Percentiles rank a stretch among this genome's conserved stretches.
These are phyloP conservation scores for Phalaenopsis aphrodite DNA, from an alignment of 106 monocot genomes.

Conservation along the genomic window DNA sequence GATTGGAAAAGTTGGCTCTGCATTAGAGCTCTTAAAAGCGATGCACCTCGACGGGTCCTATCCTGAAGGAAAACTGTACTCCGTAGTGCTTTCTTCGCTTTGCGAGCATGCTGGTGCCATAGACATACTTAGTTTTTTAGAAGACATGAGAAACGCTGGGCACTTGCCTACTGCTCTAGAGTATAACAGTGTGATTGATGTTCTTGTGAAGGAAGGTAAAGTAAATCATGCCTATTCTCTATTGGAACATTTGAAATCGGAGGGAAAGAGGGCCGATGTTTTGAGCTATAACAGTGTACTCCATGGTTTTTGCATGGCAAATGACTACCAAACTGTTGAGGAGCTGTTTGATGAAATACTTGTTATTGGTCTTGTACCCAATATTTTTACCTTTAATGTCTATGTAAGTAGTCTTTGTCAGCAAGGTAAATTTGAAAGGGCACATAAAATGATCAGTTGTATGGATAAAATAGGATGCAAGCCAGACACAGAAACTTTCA, in stretches of 20 bases:
- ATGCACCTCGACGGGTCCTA: conserved; percentile 40
- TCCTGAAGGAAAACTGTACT: conserved; percentile 39
- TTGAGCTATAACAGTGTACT: conserved; percentile 39
- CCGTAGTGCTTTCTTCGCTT: conserved; percentile 32
- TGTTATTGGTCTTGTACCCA: conserved; percentile 46
- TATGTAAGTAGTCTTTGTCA: conserved; percentile 58
- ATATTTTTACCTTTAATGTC: conserved; percentile 27
- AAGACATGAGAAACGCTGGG: conserved; percentile 39
- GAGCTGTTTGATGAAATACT: conserved; percentile 81
- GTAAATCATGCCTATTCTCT: conserved; percentile 40
- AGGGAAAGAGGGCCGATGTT: conserved; percentile 33
- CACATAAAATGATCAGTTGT: conserved; percentile 37
- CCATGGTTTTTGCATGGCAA: conserved; percentile 21
- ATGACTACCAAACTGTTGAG: conserved; percentile 33
- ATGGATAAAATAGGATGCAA: conserved; percentile 62
- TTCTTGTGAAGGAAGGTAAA: conserved; percentile 46
- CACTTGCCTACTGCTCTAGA: conserved; percentile 27
- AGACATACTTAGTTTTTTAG: conserved; percentile 31
- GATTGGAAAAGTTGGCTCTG: conserved; percentile 33
- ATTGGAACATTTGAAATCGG: conserved; percentile 39
- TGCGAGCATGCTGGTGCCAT: conserved; percentile 15
- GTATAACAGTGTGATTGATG: conserved; percentile 38
- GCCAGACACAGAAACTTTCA: conserved; percentile 42
- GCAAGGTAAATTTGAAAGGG: conserved; percentile 30
- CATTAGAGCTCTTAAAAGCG: conserved; percentile 31